Conservation (phyloP, 495 filamentous ascomycete species). For the Thozetella sp. region DNA sequence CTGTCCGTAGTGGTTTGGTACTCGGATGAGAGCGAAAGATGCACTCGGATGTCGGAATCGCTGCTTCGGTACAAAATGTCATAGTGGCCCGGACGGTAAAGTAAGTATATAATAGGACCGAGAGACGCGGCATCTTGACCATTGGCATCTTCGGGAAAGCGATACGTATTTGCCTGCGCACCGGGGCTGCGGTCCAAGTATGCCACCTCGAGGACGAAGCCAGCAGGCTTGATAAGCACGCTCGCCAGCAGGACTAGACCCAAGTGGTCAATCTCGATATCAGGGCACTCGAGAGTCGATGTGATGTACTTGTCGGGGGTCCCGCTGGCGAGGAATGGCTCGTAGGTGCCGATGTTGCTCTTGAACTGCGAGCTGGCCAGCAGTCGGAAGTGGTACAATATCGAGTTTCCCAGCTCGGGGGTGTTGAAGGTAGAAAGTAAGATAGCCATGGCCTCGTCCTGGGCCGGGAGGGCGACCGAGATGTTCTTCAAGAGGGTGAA, state of each 20-base stretch:
- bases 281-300: slow-evolving; percentile 68
- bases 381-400: slow-evolving; percentile 71
- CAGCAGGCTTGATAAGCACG: slow-evolving; percentile 77
- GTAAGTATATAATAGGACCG: slow-evolving; percentile 46
- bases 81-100: slow-evolving; percentile 81
- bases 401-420: slow-evolving; percentile 60
- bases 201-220: slow-evolving; percentile 80
- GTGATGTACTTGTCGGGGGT: slow-evolving; percentile 70
- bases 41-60: slow-evolving; percentile 20
- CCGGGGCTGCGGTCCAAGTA: slow-evolving; percentile 91
- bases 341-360: slow-evolving; percentile 66
- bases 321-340: slow-evolving; percentile 62
- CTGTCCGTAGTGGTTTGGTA: slow-evolving; percentile 41
- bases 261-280: slow-evolving; percentile 89
- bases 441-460: slow-evolving; percentile 57
- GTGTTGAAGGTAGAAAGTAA: slow-evolving; percentile 78
- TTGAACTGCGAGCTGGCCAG: slow-evolving; percentile 89
- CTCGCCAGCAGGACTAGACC: slow-evolving; percentile 77
- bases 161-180: slow-evolving; percentile 74
- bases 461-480: slow-evolving; percentile 52
- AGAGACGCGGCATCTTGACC: slow-evolving; percentile 44
- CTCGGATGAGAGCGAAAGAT: slow-evolving; percentile 46
- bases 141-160: slow-evolving; percentile 61
- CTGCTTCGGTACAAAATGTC: slow-evolving; percentile 79
- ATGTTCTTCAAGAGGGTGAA: slow-evolving; percentile 64